Conservation (phyloP, 1,284 basidiomycete species). For the Sanguinoderma infundibulare region DNA sequence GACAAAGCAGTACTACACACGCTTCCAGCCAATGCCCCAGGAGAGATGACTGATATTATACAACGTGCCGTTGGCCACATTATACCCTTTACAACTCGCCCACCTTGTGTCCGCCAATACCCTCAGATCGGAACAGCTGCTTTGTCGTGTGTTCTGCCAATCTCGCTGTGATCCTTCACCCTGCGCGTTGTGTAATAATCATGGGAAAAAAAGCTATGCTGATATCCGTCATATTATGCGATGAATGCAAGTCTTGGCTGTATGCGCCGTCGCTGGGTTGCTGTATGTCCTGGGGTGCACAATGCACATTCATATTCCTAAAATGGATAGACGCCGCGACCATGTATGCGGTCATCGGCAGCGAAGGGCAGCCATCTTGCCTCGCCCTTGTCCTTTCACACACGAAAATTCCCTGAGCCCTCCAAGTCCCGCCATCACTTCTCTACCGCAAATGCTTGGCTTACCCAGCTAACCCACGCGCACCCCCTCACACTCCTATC, state of each 20-base stretch:
- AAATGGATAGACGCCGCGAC: neutral
- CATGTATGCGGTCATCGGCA: too few species aligned
- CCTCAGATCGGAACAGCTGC: neutral
- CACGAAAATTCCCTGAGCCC: neutral
- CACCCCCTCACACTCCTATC: conserved; percentile 5
- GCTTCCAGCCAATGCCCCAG: conserved; percentile 49
- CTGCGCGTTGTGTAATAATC: too few species aligned
- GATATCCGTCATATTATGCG: too few species aligned
- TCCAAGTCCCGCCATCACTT: neutral
- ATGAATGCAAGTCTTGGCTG: too few species aligned
- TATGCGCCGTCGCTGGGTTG: too few species aligned
- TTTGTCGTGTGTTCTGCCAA: neutral
- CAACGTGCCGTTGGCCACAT: too few species aligned
- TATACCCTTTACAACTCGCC: conserved; percentile 25
- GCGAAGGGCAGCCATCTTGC: neutral
- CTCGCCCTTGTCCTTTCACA: conserved; percentile 1
- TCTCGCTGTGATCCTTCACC: neutral
- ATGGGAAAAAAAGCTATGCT: too few species aligned
- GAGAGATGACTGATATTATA: conserved; percentile 20
- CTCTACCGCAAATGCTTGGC: conserved; percentile 9
- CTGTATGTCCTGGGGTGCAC: too few species aligned
- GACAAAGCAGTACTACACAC: conserved; percentile 77
- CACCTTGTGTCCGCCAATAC: conserved; percentile 20
- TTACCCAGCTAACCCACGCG: conserved; percentile 20
- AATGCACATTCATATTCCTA: neutral